phyloP scores from a whole-genome alignment of 1,284 basidiomycete species.

The Sanghuangporus baumii region DNA sequence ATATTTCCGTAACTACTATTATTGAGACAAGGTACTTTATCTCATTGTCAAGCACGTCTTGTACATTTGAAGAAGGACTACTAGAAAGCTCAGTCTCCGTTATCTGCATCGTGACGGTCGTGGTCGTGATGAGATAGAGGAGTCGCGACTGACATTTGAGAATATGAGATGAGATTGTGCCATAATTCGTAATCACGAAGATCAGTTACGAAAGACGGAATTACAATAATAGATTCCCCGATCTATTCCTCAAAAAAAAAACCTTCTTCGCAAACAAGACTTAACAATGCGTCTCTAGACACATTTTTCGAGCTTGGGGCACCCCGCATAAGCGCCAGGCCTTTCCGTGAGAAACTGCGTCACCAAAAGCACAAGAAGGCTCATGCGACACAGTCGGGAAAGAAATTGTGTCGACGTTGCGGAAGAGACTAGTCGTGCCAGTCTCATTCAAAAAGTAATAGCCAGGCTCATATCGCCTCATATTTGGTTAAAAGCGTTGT shows the following conservation, averaged over 20 bases:
- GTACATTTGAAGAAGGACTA: constrained; percentile 1
- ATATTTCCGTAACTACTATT: not conserved
- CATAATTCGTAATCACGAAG: not conserved
- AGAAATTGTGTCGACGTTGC: not conserved
- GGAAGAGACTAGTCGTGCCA: not conserved
- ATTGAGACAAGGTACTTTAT: constrained; percentile 8
- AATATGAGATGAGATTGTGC: not conserved
- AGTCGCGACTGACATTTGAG: not conserved
- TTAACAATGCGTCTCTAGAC: not conserved
- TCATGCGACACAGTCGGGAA: too few relatives aligned
- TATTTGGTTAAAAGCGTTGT: not conserved
- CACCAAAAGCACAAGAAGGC: too few relatives aligned
- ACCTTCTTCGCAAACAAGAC: not conserved
- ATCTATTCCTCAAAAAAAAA: not conserved
- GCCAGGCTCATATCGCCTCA: too few relatives aligned
- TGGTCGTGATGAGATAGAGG: not conserved
- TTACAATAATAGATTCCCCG: not conserved
- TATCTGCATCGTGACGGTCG: constrained; percentile 3
- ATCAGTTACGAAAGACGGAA: not conserved
- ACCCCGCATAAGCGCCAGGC: too few relatives aligned
- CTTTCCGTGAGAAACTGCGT: too few relatives aligned
- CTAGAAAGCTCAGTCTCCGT: not conserved
- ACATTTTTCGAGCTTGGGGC: too few relatives aligned
- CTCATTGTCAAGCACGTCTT: constrained; percentile 8
- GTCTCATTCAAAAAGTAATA: not conserved